A percentile compares a stretch with the other conserved stretches of the same genome.
These are phyloP conservation scores for Pseudopyricularia cyperi DNA, from an alignment of 2,329 filamentous ascomycete species.

Conservation along the genomic window DNA sequence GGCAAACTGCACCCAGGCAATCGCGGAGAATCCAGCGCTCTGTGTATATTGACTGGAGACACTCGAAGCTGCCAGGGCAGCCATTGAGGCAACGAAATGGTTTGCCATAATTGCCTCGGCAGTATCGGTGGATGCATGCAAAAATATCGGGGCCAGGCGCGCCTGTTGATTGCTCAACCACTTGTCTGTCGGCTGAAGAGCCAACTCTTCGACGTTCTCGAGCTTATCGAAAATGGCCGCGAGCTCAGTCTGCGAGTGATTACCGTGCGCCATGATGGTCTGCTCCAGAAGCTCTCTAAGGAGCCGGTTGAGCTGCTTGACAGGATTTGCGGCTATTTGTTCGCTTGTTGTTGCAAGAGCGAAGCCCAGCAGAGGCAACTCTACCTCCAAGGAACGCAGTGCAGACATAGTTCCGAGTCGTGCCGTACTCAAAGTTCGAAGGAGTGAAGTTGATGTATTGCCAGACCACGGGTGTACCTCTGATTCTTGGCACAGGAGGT, in stretches of 20 bases:
- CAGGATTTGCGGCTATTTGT: slow-evolving; percentile 35
- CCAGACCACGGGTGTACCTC: slow-evolving; percentile 31
- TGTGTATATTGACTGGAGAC: slow-evolving; percentile 8
- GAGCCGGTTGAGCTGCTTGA: slow-evolving; percentile 32
- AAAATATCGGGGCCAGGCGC: neutral
- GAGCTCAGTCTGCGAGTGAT: neutral
- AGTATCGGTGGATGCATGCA: neutral
- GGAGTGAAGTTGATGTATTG: slow-evolving; percentile 34
- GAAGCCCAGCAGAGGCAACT: slow-evolving; percentile 47
- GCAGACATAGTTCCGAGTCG: slow-evolving; percentile 43
- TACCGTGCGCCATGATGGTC: slow-evolving; percentile 25
- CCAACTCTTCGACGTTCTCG: neutral
- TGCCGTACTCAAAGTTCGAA: slow-evolving; percentile 40
- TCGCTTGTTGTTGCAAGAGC: slow-evolving; percentile 36
- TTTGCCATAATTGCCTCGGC: slow-evolving; percentile 18
- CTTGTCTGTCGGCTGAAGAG: neutral
- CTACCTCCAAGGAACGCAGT: slow-evolving; percentile 49
- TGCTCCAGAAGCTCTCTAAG: slow-evolving; percentile 32
- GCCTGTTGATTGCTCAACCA: neutral
- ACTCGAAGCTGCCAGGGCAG: slow-evolving; percentile 26
- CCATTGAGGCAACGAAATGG: slow-evolving; percentile 31
- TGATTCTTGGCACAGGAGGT: slow-evolving; percentile 21
- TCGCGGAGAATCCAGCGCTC: slow-evolving; percentile 25
- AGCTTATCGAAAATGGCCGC: neutral
- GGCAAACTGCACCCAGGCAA: slow-evolving; percentile 67